Percentiles rank a stretch among this genome's conserved stretches.
Evolutionary conservation across 2,329 filamentous ascomycete genomes (phyloP).

Genomic region (Colletotrichum coccodes): DNA sequence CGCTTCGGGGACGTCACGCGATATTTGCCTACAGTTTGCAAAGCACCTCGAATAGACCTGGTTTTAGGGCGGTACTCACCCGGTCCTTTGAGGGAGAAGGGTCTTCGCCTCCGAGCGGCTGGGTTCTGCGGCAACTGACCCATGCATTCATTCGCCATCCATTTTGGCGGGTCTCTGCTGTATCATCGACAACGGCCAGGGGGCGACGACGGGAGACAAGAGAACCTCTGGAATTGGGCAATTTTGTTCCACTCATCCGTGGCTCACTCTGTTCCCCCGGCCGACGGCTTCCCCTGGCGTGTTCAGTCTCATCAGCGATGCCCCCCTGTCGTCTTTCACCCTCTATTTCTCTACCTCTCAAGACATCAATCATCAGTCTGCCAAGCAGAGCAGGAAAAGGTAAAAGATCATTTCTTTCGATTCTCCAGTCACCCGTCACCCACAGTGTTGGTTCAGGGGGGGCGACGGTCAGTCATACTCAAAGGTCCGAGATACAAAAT

Average conservation of each 20-base stretch:
- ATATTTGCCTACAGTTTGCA: background rate
- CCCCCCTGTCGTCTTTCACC: background rate
- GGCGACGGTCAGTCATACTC: constrained; percentile 1
- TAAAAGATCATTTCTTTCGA: background rate
- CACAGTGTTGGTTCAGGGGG: background rate
- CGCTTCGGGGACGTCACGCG: constrained; percentile 5
- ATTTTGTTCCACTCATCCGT: constrained; percentile 28
- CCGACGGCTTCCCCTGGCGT: constrained; percentile 26
- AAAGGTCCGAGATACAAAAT: constrained; percentile 3
- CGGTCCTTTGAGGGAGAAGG: background rate
- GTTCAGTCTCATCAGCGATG: constrained; percentile 24
- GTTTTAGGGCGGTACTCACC: background rate
- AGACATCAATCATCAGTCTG: constrained; percentile 12
- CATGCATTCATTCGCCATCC: constrained; percentile 17
- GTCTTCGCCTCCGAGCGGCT: constrained; percentile 22
- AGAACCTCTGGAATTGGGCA: constrained; percentile 30
- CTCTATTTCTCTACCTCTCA: background rate
- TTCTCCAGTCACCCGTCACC: background rate
- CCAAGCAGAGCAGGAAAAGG: background rate
- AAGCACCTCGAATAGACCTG: background rate
- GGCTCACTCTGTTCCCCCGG: constrained; percentile 25
- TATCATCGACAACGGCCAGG: constrained; percentile 23
- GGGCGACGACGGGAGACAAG: constrained; percentile 4
- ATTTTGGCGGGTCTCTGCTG: constrained; percentile 25
- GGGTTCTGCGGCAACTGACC: constrained; percentile 14